These are phyloP conservation scores for Kodamaea nitidulidarum DNA, from an alignment of 805 yeast species.

Conservation along the genomic window DNA sequence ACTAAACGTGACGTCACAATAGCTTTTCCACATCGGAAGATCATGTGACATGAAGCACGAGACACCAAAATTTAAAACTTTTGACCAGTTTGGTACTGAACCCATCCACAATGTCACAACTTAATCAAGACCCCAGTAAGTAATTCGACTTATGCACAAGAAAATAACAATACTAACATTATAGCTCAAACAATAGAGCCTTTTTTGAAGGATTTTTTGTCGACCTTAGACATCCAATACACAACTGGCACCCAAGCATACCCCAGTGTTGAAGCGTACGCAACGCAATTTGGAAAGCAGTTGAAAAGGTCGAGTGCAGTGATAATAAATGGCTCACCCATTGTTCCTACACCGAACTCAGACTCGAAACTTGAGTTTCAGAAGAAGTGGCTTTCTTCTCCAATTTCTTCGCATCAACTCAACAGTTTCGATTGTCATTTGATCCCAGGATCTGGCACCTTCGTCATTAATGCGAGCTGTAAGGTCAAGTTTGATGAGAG, in stretches of 20 bases:
- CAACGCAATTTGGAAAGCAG: slow-evolving; percentile 47
- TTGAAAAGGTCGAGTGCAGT: slow-evolving; percentile 50
- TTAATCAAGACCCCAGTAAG: slow-evolving; percentile 23
- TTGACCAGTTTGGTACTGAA: not conserved
- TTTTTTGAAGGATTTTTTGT: slow-evolving; percentile 32
- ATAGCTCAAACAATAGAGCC: slow-evolving; percentile 39
- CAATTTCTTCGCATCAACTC: slow-evolving; percentile 57
- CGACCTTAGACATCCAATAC: slow-evolving; percentile 35
- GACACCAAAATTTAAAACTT: not conserved
- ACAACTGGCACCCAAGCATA: slow-evolving; percentile 18
- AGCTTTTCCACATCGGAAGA: not conserved
- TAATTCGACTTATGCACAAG: slow-evolving; percentile 6
- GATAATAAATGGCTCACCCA: slow-evolving; percentile 56
- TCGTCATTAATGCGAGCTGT: slow-evolving; percentile 48
- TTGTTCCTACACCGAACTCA: slow-evolving; percentile 22
- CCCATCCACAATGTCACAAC: not conserved
- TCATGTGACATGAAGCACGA: not conserved
- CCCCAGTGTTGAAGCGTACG: slow-evolving; percentile 37
- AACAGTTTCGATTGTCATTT: slow-evolving; percentile 65
- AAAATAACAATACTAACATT: slow-evolving; percentile 6
- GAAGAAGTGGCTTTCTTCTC: slow-evolving; percentile 53
- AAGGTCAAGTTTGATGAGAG: slow-evolving; percentile 75
- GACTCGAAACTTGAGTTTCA: slow-evolving; percentile 48
- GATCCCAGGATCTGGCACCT: slow-evolving; percentile 59
- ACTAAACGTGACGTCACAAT: not conserved